Evolutionary conservation across 305 asterid species (phyloP).

Genomic region (Andrographis paniculata): DNA sequence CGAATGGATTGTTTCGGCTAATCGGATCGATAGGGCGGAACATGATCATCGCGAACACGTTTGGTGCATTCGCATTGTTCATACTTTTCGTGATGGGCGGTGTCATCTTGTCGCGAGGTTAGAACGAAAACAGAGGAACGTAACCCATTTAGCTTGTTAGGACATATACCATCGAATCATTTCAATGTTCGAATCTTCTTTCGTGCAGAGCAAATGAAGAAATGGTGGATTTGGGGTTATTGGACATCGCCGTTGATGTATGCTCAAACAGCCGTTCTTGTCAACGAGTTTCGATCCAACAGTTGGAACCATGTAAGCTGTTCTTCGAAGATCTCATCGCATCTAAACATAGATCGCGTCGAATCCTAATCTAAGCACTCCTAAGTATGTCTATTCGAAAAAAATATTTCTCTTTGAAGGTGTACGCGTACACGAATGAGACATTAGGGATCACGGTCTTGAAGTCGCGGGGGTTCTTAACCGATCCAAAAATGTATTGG

Average conservation of each 20-base stretch:
- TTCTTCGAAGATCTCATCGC: too few species aligned
- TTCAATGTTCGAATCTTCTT: neutral
- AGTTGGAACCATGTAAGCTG: conserved; percentile 39
- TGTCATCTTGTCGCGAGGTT: conserved; percentile 34
- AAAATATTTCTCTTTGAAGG: conserved; percentile 19
- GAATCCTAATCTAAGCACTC: too few species aligned
- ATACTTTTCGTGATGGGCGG: conserved; percentile 31
- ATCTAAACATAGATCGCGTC: too few species aligned
- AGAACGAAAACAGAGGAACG: conserved; percentile 23
- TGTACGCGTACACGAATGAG: conserved; percentile 15
- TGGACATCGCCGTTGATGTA: conserved; percentile 47
- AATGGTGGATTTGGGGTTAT: conserved; percentile 56
- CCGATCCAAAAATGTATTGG: conserved; percentile 39
- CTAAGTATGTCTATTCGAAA: too few species aligned
- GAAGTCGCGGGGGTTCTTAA: conserved; percentile 28
- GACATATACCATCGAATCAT: too few species aligned
- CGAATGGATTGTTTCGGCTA: conserved; percentile 26
- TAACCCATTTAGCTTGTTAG: neutral
- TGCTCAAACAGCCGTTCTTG: conserved; percentile 31
- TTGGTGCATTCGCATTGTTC: conserved; percentile 28
- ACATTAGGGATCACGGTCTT: conserved; percentile 30
- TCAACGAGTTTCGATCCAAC: conserved; percentile 39
- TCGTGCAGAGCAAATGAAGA: conserved; percentile 27
- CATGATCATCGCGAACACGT: conserved; percentile 32
- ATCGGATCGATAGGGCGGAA: conserved; percentile 24